phyloP scores from a whole-genome alignment of 306 rosid genomes.

The Cicer yamashitae region DNA sequence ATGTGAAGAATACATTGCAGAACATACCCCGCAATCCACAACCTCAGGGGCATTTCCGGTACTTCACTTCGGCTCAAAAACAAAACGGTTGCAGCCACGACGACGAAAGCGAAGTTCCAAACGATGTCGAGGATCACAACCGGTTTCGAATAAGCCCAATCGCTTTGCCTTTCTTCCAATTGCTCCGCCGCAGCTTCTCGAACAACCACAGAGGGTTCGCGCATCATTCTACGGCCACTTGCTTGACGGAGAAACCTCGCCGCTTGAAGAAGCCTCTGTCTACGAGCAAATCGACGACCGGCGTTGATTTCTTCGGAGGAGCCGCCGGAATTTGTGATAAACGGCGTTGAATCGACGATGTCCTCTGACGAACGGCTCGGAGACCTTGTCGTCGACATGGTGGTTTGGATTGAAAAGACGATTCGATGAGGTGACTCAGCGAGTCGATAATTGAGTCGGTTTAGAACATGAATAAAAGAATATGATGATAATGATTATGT shows the following conservation, averaged over 20 bases:
- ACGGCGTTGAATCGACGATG: constrained; percentile 76
- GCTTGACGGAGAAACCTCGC: constrained; percentile 90
- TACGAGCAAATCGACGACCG: constrained; percentile 60
- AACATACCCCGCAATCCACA: constrained; percentile 84
- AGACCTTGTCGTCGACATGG: constrained; percentile 71
- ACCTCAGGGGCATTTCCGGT: constrained; percentile 78
- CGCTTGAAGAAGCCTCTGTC: constrained; percentile 89
- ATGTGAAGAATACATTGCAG: constrained; percentile 81
- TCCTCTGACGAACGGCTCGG: constrained; percentile 71
- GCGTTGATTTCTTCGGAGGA: constrained; percentile 65
- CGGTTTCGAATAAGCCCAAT: constrained; percentile 98
- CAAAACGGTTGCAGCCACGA: constrained; percentile 64
- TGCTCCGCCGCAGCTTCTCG: constrained; percentile 97
- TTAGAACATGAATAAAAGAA: constrained; percentile 42
- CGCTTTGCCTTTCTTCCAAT: constrained; percentile 93
- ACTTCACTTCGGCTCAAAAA: constrained; percentile 63
- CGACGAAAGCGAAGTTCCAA: constrained; percentile 85
- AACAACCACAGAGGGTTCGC: constrained; percentile 91
- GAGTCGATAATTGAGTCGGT: constrained; percentile 24
- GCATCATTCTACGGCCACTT: constrained; percentile 83
- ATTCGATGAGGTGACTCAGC: constrained; percentile 39
- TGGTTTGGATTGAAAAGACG: constrained; percentile 15
- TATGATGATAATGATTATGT: neutral
- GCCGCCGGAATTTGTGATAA: constrained; percentile 57
- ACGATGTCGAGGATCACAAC: constrained; percentile 82